A percentile compares a stretch with the other conserved stretches of the same genome.
Conservation (phyloP, 805 yeast species). For the Starmerella powellii region DNA sequence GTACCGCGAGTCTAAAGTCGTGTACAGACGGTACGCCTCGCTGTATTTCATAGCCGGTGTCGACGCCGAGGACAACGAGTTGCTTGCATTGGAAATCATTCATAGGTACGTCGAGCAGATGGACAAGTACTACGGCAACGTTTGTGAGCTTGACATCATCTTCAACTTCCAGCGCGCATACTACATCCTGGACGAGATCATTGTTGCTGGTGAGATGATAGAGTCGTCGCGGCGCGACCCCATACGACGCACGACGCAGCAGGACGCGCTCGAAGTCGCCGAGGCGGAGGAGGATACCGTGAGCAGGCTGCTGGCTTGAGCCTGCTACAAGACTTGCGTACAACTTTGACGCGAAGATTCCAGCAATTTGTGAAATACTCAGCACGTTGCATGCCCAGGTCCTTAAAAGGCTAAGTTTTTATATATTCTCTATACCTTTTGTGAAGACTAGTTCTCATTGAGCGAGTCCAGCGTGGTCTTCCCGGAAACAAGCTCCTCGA, state of each 20-base stretch:
- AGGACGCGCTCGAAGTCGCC: slow-evolving; percentile 74
- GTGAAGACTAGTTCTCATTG: slow-evolving; percentile 7
- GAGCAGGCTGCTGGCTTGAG: slow-evolving; percentile 15
- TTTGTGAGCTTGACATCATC: slow-evolving; percentile 90
- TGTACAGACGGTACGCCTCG: slow-evolving; percentile 87
- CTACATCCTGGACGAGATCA: slow-evolving; percentile 76
- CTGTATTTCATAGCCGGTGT: slow-evolving; percentile 81
- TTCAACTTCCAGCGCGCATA: slow-evolving; percentile 93
- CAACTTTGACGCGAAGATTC: too few species aligned
- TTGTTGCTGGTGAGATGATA: slow-evolving; percentile 77
- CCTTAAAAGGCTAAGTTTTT: too few species aligned
- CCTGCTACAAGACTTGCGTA: too few species aligned
- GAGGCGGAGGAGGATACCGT: slow-evolving; percentile 44
- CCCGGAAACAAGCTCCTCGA: slow-evolving; percentile 43
- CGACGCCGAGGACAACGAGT: slow-evolving; percentile 73
- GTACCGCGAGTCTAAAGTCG: slow-evolving; percentile 70
- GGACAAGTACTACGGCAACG: slow-evolving; percentile 93
- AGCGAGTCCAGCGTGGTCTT: slow-evolving; percentile 23
- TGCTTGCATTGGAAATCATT: slow-evolving; percentile 69
- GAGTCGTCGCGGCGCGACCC: slow-evolving; percentile 77
- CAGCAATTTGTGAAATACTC: too few species aligned
- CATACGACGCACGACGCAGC: slow-evolving; percentile 61
- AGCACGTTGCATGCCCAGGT: too few species aligned
- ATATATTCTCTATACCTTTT: not conserved
- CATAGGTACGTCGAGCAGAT: slow-evolving; percentile 93